Evolutionary conservation across 2,329 filamentous ascomycete species (phyloP).

Genomic region (Trichoderma sp.): DNA sequence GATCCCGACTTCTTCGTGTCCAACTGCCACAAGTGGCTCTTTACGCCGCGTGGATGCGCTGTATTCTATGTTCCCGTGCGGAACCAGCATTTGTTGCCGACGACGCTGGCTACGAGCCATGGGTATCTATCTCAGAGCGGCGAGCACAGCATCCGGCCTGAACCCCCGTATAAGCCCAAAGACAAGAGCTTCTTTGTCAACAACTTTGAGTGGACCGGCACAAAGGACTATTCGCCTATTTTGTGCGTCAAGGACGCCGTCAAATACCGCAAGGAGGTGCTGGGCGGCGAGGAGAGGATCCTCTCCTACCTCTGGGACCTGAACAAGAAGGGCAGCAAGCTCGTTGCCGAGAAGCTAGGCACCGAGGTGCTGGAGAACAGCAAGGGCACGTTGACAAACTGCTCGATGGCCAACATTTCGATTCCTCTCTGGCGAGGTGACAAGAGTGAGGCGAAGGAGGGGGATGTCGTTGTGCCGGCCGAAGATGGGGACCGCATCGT

Average conservation of each 20-base stretch:
- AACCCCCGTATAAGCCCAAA: slow-evolving; percentile 35
- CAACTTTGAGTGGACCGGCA: slow-evolving; percentile 76
- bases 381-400: slow-evolving; percentile 59
- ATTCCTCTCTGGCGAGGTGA: slow-evolving; percentile 58
- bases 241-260: slow-evolving; percentile 71
- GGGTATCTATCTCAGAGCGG: slow-evolving; percentile 59
- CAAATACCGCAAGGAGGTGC: slow-evolving; percentile 63
- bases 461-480: slow-evolving; percentile 31
- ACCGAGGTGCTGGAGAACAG: slow-evolving; percentile 71
- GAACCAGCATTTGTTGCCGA: slow-evolving; percentile 73
- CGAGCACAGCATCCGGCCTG: slow-evolving; percentile 22
- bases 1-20: slow-evolving; percentile 83
- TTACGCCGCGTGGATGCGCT: slow-evolving; percentile 74
- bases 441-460: slow-evolving; percentile 29
- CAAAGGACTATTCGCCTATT: slow-evolving; percentile 69
- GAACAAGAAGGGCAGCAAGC: slow-evolving; percentile 60
- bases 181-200: slow-evolving; percentile 60
- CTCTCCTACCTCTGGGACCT: slow-evolving; percentile 61
- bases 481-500: slow-evolving; percentile 40
- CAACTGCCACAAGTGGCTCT: slow-evolving; percentile 92
- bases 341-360: slow-evolving; percentile 60
- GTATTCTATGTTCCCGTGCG: slow-evolving; percentile 74
- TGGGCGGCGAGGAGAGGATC: slow-evolving; percentile 73
- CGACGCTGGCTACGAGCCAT: slow-evolving; percentile 76
- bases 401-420: slow-evolving; percentile 70